Percentiles rank a stretch among this genome's conserved stretches.
Conservation (phyloP, 2,329 filamentous ascomycete species). For the Periconia digitata region DNA sequence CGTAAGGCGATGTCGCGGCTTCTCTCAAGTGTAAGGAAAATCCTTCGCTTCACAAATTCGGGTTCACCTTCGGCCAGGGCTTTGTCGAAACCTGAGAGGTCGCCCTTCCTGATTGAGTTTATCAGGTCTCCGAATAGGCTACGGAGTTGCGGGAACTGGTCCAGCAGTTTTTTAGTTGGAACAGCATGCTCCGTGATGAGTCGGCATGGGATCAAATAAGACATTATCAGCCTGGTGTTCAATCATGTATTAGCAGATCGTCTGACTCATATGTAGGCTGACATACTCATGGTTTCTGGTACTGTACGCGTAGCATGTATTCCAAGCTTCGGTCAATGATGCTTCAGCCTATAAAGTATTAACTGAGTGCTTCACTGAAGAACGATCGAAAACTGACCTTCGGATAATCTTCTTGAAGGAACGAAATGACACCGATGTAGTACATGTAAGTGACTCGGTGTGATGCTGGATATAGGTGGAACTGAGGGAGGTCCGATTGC, state of each 20-base stretch:
- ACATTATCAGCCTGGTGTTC: conserved; percentile 73
- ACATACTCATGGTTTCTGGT: conserved; percentile 77
- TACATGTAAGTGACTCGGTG: conserved; percentile 97
- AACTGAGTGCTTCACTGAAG: conserved; percentile 9
- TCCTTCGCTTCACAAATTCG: conserved; percentile 89
- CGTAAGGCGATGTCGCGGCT: conserved; percentile 88
- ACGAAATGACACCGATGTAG: conserved; percentile 90
- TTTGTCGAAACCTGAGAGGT: conserved; percentile 80
- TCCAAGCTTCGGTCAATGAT: conserved; percentile 76
- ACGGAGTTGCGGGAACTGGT: conserved; percentile 74
- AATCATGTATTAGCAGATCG: conserved; percentile 7
- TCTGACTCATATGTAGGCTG: not conserved
- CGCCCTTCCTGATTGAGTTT: conserved; percentile 76
- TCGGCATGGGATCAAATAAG: conserved; percentile 91
- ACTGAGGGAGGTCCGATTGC: conserved; percentile 74
- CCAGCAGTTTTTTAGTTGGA: conserved; percentile 70
- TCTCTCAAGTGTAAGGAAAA: conserved; percentile 92
- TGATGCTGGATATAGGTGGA: conserved; percentile 80
- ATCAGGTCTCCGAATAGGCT: conserved; percentile 77
- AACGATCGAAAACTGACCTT: conserved; percentile 54
- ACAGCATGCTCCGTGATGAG: conserved; percentile 85
- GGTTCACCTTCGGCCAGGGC: conserved; percentile 81
- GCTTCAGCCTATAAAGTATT: conserved; percentile 30
- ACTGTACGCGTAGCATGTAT: conserved; percentile 74
- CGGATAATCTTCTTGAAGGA: conserved; percentile 89